phyloP scores from a whole-genome alignment of 345 rosid genomes.

The Brassica carinata region DNA sequence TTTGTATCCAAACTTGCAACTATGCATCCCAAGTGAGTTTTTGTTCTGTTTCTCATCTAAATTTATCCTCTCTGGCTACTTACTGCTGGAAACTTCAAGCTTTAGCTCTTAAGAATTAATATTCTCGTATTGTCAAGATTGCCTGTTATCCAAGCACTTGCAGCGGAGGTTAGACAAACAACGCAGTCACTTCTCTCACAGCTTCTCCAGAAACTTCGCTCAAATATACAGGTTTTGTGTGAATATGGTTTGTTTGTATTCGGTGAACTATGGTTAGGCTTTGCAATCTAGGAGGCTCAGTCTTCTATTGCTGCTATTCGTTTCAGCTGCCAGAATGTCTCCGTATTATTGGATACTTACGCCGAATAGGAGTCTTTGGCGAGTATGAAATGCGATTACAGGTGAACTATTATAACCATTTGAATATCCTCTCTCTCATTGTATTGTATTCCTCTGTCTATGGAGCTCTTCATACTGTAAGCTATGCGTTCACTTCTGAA shows the following conservation, averaged over 20 bases:
- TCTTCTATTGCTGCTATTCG: conserved; percentile 19
- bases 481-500: conserved; percentile 30
- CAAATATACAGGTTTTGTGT: conserved; percentile 79
- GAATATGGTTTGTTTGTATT: conserved; percentile 15
- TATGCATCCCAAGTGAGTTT: conserved; percentile 94
- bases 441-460: background rate
- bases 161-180: conserved; percentile 86
- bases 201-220: conserved; percentile 88
- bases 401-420: conserved; percentile 48
- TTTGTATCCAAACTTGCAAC: conserved; percentile 86
- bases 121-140: conserved; percentile 48
- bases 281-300: conserved; percentile 17
- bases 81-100: conserved; percentile 23
- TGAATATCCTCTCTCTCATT: background rate
- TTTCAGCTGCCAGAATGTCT: conserved; percentile 94
- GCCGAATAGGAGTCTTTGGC: conserved; percentile 88
- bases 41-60: background rate
- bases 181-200: conserved; percentile 93
- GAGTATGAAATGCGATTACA: conserved; percentile 96
- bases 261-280: background rate
- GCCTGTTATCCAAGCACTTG: conserved; percentile 90
- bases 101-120: conserved; percentile 24
- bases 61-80: conserved; percentile 9
- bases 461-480: conserved; percentile 6
- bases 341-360: conserved; percentile 89